Evolutionary conservation across 2,329 filamentous ascomycete species (phyloP).

Genomic region (Xylaria sp.): DNA sequence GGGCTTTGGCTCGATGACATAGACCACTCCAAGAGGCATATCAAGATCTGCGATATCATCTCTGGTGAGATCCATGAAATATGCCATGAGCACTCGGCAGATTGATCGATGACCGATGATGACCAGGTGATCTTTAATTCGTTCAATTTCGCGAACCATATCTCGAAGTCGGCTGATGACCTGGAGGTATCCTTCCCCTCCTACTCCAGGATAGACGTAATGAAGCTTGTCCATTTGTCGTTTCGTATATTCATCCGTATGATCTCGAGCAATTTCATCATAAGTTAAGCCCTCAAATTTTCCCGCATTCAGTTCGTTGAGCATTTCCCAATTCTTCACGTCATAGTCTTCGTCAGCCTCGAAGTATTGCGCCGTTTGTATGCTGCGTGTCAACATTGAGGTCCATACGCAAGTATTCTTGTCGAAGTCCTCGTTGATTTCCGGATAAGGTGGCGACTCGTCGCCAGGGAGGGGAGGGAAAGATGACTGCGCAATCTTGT

Average conservation of each 20-base stretch:
- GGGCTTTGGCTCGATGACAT: slow-evolving; percentile 95
- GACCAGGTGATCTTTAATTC: slow-evolving; percentile 94
- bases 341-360: slow-evolving; percentile 93
- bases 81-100: slow-evolving; percentile 90
- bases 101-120: slow-evolving; percentile 94
- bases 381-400: slow-evolving; percentile 91
- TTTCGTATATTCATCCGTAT: slow-evolving; percentile 82
- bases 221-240: slow-evolving; percentile 88
- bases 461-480: slow-evolving; percentile 94
- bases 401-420: slow-evolving; percentile 99
- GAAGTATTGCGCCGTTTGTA: slow-evolving; percentile 89
- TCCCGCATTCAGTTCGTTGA: slow-evolving; percentile 95
- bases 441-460: slow-evolving; percentile 93
- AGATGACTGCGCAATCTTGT: slow-evolving; percentile 78
- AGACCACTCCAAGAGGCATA: slow-evolving; percentile 91
- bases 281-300: slow-evolving; percentile 96
- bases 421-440: slow-evolving; percentile 75
- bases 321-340: slow-evolving; percentile 96
- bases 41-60: slow-evolving; percentile 95
- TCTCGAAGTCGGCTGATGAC: slow-evolving; percentile 95
- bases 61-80: slow-evolving; percentile 92
- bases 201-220: slow-evolving; percentile 95
- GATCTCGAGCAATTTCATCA: slow-evolving; percentile 82
- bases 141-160: slow-evolving; percentile 96
- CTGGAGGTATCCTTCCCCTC: slow-evolving; percentile 95